Evolutionary conservation across 176 grass and related monocot genomes (phyloP).

Genomic region (Paspalum notatum): DNA sequence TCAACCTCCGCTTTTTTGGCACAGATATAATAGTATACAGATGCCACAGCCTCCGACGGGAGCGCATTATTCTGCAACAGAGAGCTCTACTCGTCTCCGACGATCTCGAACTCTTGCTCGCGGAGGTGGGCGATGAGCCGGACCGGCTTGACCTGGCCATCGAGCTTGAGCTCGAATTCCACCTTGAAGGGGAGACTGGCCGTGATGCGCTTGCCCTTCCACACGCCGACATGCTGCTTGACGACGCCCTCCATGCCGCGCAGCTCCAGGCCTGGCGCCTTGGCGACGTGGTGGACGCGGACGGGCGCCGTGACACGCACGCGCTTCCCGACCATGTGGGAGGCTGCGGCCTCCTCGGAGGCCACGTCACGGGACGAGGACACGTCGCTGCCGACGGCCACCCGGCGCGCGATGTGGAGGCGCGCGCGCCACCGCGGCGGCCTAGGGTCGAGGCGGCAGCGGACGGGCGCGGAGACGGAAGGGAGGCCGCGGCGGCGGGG

Average conservation of each 20-base stretch:
- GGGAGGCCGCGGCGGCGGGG: constrained; percentile 22
- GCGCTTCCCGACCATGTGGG: constrained; percentile 72
- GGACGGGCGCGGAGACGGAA: constrained; percentile 17
- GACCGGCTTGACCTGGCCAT: constrained; percentile 62
- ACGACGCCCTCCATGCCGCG: constrained; percentile 78
- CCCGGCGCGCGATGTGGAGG: constrained; percentile 49
- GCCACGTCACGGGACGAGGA: constrained; percentile 37
- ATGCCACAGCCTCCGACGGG: constrained; percentile 4
- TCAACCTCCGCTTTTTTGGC: background rate
- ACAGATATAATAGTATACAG: constrained; percentile 43
- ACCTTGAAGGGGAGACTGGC: constrained; percentile 83
- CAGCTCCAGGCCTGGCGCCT: constrained; percentile 81
- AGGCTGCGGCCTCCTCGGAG: constrained; percentile 60
- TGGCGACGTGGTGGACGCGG: constrained; percentile 76
- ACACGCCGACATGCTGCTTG: constrained; percentile 75
- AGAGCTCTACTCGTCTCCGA: constrained; percentile 46
- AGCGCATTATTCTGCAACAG: constrained; percentile 34
- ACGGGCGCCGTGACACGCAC: constrained; percentile 74
- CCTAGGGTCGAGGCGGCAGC: constrained; percentile 5
- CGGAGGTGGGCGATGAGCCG: constrained; percentile 86
- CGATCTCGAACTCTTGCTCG: constrained; percentile 90
- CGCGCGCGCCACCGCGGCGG: constrained; percentile 27
- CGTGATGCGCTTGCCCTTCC: constrained; percentile 87
- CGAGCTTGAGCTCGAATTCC: constrained; percentile 66
- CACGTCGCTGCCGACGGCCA: constrained; percentile 59